Percentiles rank a stretch among this genome's conserved stretches.
phyloP scores from a whole-genome alignment of 768 basidiomycete species.

The Botryobasidium botryosum region DNA sequence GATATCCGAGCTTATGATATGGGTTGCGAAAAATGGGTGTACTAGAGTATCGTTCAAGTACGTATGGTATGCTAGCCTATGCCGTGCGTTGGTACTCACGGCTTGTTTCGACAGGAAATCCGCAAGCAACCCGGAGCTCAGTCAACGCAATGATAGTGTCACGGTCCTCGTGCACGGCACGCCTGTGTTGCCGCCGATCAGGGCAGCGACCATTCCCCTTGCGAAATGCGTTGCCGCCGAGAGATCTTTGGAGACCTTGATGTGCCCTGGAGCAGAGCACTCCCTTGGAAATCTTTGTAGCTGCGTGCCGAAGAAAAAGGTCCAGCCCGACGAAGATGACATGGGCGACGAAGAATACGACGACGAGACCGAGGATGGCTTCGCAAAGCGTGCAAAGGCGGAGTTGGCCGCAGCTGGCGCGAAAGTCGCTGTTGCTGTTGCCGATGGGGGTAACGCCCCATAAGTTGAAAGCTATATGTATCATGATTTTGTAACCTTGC shows the following conservation, averaged over 20 bases:
- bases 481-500: too few relatives aligned
- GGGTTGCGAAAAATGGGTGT: constrained; percentile 45
- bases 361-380: constrained; percentile 37
- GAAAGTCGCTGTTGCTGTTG: too few relatives aligned
- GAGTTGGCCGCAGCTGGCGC: too few relatives aligned
- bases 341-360: too few relatives aligned
- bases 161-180: constrained; percentile 42
- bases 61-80: constrained; percentile 14
- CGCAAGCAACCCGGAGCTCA: constrained; percentile 27
- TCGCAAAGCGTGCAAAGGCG: constrained; percentile 19
- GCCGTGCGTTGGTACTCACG: constrained; percentile 9
- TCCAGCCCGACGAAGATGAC: too few relatives aligned
- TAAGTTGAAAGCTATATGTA: too few relatives aligned
- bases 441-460: too few relatives aligned
- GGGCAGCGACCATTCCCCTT: constrained; percentile 34
- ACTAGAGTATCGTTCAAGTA: constrained; percentile 30
- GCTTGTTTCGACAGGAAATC: constrained; percentile 22
- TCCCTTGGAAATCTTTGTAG: constrained; percentile 29
- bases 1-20: constrained; percentile 50
- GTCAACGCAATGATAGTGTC: constrained; percentile 31
- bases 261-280: constrained; percentile 36
- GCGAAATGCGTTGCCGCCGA: constrained; percentile 55
- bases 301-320: too few relatives aligned
- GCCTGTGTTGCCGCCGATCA: constrained; percentile 41
- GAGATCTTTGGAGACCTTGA: constrained; percentile 31